A percentile compares a stretch with the other conserved stretches of the same genome.
phyloP scores from a whole-genome alignment of 768 basidiomycete species.

The Cantharellus cinnabarinus region DNA sequence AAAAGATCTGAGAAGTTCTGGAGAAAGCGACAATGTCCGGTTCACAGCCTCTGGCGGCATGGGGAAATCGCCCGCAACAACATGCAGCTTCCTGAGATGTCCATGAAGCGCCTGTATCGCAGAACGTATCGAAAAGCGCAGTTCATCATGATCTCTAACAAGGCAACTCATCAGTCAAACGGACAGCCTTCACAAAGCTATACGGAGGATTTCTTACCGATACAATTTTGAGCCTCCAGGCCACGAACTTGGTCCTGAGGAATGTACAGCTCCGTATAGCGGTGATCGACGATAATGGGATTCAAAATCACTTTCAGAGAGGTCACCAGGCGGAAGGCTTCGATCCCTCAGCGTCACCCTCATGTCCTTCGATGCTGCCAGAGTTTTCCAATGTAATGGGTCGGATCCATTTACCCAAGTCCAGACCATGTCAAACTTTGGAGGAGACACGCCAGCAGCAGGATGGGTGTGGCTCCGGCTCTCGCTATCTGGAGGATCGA shows the following conservation, averaged over 20 bases:
- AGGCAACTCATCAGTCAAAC: no score
- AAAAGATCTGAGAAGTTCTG: neutral
- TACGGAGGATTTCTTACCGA: neutral
- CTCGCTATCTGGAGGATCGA: neutral
- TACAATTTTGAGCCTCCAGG: neutral
- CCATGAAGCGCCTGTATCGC: constrained; percentile 6
- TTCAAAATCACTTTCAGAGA: neutral
- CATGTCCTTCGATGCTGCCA: neutral
- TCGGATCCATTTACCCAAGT: constrained; percentile 12
- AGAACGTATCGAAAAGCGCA: constrained; percentile 13
- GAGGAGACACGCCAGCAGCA: neutral
- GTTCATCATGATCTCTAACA: constrained; percentile 13
- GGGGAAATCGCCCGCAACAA: constrained; percentile 10
- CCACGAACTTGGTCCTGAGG: no score
- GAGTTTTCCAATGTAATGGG: constrained; percentile 3
- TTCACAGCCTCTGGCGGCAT: neutral
- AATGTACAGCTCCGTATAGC: neutral
- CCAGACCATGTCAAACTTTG: constrained; percentile 8
- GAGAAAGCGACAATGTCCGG: neutral
- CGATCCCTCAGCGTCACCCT: neutral
- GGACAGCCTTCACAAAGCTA: no score
- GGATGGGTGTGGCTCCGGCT: neutral
- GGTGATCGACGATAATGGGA: neutral
- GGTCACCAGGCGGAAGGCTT: neutral
- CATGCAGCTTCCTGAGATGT: constrained; percentile 5